Percentiles rank a stretch among this genome's conserved stretches.
Evolutionary conservation across 2,329 filamentous ascomycete species (phyloP).

Genomic region (Phyllosticta ampelicida): DNA sequence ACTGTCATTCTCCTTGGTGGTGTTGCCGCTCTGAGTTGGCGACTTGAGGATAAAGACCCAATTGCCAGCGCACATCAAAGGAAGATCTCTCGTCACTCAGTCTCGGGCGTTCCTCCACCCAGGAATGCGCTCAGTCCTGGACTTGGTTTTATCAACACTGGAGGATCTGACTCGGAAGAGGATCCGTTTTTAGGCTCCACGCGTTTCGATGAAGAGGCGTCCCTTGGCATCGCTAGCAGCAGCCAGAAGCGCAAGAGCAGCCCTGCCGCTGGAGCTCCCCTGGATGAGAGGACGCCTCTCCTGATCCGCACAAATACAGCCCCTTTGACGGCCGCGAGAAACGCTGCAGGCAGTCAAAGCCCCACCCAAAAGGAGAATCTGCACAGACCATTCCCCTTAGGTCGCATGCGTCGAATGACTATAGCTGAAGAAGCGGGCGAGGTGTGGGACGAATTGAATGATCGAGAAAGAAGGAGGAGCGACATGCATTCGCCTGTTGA

Average conservation of each 20-base stretch:
- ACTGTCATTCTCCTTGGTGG: constrained; percentile 77
- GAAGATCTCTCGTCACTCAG: constrained; percentile 22
- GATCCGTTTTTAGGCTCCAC: constrained; percentile 11
- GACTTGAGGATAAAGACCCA: constrained; percentile 62
- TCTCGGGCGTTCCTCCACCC: constrained; percentile 31
- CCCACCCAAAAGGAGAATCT: background rate
- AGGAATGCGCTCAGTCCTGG: constrained; percentile 68
- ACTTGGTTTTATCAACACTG: constrained; percentile 57
- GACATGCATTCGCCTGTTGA: background rate
- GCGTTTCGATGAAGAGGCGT: constrained; percentile 8
- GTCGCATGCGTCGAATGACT: constrained; percentile 29
- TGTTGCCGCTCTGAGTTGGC: constrained; percentile 87
- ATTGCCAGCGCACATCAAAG: constrained; percentile 21
- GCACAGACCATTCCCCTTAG: background rate
- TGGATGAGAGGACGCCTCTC: constrained; percentile 26
- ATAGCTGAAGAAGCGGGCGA: constrained; percentile 61
- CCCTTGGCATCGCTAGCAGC: constrained; percentile 5
- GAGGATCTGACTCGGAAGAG: constrained; percentile 12
- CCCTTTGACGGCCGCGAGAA: constrained; percentile 12
- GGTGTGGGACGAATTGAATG: constrained; percentile 82
- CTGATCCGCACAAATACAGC: constrained; percentile 24
- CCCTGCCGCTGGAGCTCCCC: constrained; percentile 14
- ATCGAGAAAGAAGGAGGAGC: constrained; percentile 41
- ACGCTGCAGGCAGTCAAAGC: background rate
- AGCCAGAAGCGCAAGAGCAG: constrained; percentile 6